Base-by-base conservation (phyloP, 176 grass and related monocot genomes). In the Chloris gayana region DNA sequence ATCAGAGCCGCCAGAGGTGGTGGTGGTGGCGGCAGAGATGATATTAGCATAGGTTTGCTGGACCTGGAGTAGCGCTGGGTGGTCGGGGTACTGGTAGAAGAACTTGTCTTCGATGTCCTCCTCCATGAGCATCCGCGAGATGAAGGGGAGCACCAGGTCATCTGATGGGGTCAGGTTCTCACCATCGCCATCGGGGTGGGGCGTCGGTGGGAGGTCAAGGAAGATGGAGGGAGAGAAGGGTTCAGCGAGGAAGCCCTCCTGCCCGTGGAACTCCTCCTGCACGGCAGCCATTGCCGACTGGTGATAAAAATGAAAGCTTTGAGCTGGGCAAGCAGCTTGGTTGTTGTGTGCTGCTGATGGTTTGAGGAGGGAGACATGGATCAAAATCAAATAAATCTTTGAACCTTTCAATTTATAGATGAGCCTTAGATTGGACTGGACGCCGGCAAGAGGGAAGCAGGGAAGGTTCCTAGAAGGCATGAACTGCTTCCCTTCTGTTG, bases 51-150 rank as follows among this genome's bases (percentile, higher is more conserved):
- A 89, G 50, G 87, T 80, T 61, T 89, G 77, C 87, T 92, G 86
- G 38, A 67, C 90, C 77, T 85, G 57, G 31, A 92, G 60, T n/a
- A 92, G 90, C 4, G 84, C 67, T 10, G 80, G 76, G 76, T 84
- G 29, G 64, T 89, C 84, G 0, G 87, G 90, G 81, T 86, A 92
- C 26, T 89, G 70, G 72, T 92, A 87, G 87, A 89, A 84, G 83
- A 84, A 87, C 67, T 84, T 87, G 75, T 77, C 80, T 73, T 92
- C 87, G 64, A 92, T 89, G 80, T 89, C 72, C 67, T 92, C 90
- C 76, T 92, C 90, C 90, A 92, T 92, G 71, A 92, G 90, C 84
- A 92, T 89, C 39, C 83, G 67, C 33, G 72, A 86, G 73, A 92
- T 92, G 87, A 74, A 92, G 72, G 75, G 87, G 51, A 92, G 76